Evolutionary conservation across 257 asterid species (phyloP).

Genomic region (Plantago major): DNA sequence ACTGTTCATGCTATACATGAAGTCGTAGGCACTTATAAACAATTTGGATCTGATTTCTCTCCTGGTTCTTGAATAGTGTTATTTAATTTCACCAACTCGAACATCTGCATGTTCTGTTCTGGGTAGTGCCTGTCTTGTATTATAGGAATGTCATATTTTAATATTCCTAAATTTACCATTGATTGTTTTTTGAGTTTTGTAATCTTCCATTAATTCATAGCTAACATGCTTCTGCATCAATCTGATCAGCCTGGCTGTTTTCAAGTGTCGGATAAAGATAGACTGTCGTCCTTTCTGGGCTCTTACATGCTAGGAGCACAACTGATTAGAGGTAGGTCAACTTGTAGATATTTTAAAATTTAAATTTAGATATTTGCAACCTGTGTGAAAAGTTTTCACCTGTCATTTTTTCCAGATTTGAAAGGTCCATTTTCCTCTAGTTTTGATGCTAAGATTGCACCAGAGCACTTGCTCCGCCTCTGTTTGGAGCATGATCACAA

Average conservation of each 20-base stretch:
- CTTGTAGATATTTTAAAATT: conserved; percentile 12
- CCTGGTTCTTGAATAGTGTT: too few relatives aligned
- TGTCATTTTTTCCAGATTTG: conserved; percentile 35
- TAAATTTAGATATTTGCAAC: neutral
- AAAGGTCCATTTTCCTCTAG: conserved; percentile 54
- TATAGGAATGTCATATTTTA: too few relatives aligned
- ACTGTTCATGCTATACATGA: too few relatives aligned
- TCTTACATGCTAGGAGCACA: conserved; percentile 63
- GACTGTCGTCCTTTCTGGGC: conserved; percentile 49
- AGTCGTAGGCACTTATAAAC: too few relatives aligned
- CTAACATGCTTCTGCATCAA: conserved; percentile 9
- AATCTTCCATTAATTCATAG: conserved; percentile 8
- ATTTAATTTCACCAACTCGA: too few relatives aligned
- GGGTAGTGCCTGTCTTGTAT: too few relatives aligned
- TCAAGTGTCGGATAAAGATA: conserved; percentile 55
- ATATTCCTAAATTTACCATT: neutral
- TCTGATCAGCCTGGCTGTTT: conserved; percentile 53
- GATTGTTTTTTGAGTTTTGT: conserved; percentile 2
- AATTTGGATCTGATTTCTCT: too few relatives aligned
- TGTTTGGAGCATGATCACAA: conserved; percentile 74
- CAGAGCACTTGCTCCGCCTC: conserved; percentile 78
- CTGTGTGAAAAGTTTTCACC: conserved; percentile 6
- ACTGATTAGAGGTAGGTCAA: conserved; percentile 48
- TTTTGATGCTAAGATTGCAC: conserved; percentile 74
- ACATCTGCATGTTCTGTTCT: too few relatives aligned